phyloP scores from a whole-genome alignment of 2,329 filamentous ascomycete species.

The Talaromyces sp. region DNA sequence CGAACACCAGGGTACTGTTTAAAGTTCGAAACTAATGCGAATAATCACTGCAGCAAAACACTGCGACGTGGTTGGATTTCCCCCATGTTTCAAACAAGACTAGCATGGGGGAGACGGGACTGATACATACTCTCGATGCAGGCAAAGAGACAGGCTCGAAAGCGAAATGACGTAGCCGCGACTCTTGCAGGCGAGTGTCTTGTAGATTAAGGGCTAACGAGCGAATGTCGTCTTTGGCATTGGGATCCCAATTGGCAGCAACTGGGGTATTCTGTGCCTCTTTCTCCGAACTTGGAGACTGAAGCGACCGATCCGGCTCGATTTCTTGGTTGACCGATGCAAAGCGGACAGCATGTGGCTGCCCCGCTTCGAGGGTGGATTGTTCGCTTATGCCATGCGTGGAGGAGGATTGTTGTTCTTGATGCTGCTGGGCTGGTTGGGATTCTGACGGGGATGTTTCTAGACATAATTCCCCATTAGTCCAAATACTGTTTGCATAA shows the following conservation, averaged over 20 bases:
- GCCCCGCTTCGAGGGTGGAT: slow-evolving; percentile 18
- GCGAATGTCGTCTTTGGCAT: slow-evolving; percentile 63
- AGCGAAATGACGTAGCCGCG: slow-evolving; percentile 78
- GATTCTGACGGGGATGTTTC: slow-evolving; percentile 12
- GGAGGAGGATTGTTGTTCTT: background rate
- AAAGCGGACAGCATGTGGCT: slow-evolving; percentile 63
- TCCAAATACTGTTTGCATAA: slow-evolving; percentile 1
- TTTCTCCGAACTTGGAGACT: slow-evolving; percentile 21
- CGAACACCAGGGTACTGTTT: background rate
- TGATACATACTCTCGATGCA: slow-evolving; percentile 41
- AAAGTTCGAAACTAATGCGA: background rate
- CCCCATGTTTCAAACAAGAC: background rate
- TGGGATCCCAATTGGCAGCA: slow-evolving; percentile 35
- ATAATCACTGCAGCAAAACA: background rate
- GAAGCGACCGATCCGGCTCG: slow-evolving; percentile 47
- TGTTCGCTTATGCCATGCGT: slow-evolving; percentile 13
- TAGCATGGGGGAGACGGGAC: background rate
- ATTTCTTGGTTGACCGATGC: slow-evolving; percentile 71
- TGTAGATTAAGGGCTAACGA: slow-evolving; percentile 72
- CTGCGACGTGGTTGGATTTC: background rate
- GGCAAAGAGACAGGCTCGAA: slow-evolving; percentile 92
- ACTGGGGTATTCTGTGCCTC: slow-evolving; percentile 18
- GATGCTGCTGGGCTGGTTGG: background rate
- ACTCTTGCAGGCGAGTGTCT: slow-evolving; percentile 73
- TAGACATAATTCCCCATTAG: slow-evolving; percentile 8